Evolutionary conservation across 192 early-diverging fungal species (phyloP), one percentile per base, ranked within the genome.

Genomic region (Coemansia sp.): DNA sequence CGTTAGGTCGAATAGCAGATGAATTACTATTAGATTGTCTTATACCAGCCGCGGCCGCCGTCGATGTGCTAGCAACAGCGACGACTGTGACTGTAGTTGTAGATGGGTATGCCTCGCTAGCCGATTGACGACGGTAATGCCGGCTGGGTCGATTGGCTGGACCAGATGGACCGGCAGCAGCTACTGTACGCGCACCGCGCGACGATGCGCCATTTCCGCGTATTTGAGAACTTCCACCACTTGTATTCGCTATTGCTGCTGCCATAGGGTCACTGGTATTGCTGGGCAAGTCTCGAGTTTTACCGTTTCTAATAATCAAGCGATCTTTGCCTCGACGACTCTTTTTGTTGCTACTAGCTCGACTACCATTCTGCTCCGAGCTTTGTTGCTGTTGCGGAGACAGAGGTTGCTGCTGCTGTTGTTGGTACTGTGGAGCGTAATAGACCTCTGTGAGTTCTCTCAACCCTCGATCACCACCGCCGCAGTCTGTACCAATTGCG

Each of bases 1-100:
- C 79, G 66, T 81, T 81, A 12, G 79, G 79, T 20, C 79, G 50
- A 18, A 81, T 75, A 31, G 70, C 67, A 1, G 66, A 40, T 11
- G 68, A 33, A 11, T 60, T 34, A 46, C 15, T 43, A 34, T 34
- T 55, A 36, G 64, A 3, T 5, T 31, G 40, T 65, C 57, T 55
- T 13, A 68, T 55, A 11, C 36, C 50, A 22, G 53, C 68, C 5
- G 53, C 50, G 4, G 53, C 40, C 7, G 68, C 68, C 15, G 53
- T n/a, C 41, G 64, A 44, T 15, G 70, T 31, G 8, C 15, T 43
- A 7, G 55, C 43, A 18, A 39, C 47, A 13, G 66, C 75, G 2
- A 70, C 70, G 33, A 66, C 73, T 3, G 52, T 66, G 15, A 69
- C 58, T 16, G 69, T 43, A 34, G 66, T 66, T 18, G 70, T 62